phyloP scores from a whole-genome alignment of 1,284 basidiomycete species.

The Ustilago loliicola region DNA sequence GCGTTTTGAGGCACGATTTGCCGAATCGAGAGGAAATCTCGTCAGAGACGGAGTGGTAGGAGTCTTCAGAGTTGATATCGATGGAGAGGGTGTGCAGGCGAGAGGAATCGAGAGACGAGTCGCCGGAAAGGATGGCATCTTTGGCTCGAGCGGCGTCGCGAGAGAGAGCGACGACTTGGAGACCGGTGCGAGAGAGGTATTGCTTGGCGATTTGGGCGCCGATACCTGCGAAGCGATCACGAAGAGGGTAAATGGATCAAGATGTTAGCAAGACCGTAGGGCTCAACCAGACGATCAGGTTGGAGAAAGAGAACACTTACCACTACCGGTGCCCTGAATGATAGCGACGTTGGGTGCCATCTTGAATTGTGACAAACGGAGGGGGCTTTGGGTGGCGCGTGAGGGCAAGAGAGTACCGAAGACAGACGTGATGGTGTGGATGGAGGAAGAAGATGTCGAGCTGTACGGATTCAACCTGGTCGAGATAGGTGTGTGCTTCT shows the following conservation, averaged over 20 bases:
- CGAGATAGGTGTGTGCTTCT: background rate
- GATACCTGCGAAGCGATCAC: conserved; percentile 32
- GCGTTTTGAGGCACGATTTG: conserved; percentile 69
- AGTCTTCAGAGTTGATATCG: conserved; percentile 71
- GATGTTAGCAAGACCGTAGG: background rate
- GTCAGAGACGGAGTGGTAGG: conserved; percentile 70
- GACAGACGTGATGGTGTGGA: too few relatives aligned
- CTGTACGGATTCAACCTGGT: background rate
- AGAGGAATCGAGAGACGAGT: conserved; percentile 43
- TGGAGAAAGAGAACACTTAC: conserved; percentile 19
- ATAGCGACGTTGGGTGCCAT: conserved; percentile 61
- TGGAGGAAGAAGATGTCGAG: background rate
- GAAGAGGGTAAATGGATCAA: background rate
- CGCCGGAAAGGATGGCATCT: conserved; percentile 65
- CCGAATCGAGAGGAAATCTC: conserved; percentile 71
- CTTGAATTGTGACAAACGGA: background rate
- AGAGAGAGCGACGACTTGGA: conserved; percentile 73
- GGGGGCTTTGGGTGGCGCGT: too few relatives aligned
- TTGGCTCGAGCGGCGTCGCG: conserved; percentile 66
- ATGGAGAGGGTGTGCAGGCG: conserved; percentile 71
- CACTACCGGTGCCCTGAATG: conserved; percentile 60
- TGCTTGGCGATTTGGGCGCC: conserved; percentile 57
- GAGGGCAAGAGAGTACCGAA: too few relatives aligned
- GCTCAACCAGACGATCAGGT: too few relatives aligned
- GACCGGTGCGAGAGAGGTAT: conserved; percentile 70